Conservation (phyloP, 2,329 filamentous ascomycete genomes). For the Sclerotinia minor region DNA sequence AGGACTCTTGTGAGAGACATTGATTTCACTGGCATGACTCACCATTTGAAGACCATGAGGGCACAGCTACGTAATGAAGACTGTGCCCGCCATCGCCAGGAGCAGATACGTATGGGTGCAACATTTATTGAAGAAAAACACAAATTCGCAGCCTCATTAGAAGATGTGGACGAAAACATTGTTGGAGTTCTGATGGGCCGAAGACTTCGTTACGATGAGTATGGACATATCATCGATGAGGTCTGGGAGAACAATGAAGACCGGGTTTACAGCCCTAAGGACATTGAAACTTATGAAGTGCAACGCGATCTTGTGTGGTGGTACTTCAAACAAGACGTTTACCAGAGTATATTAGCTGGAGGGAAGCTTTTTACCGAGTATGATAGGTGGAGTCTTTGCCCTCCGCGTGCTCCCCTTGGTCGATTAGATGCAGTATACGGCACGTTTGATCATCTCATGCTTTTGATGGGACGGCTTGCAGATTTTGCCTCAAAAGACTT, state of each 20-base stretch:
- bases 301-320: conserved; percentile 91
- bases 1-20: conserved; percentile 81
- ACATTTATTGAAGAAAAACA: conserved; percentile 28
- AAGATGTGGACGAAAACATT: conserved; percentile 56
- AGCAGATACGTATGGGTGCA: conserved; percentile 17
- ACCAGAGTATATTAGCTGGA: conserved; percentile 85
- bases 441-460: conserved; percentile 81
- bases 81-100: conserved; percentile 23
- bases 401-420: conserved; percentile 78
- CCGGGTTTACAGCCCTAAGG: conserved; percentile 46
- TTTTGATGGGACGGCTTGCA: conserved; percentile 76
- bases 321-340: conserved; percentile 92
- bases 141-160: conserved; percentile 37
- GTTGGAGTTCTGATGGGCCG: conserved; percentile 59
- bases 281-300: conserved; percentile 78
- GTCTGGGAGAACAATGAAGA: conserved; percentile 22
- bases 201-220: conserved; percentile 57
- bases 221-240: conserved; percentile 48
- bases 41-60: conserved; percentile 65
- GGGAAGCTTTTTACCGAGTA: conserved; percentile 79
- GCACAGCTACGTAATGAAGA: conserved; percentile 41
- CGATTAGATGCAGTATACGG: conserved; percentile 77
- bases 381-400: conserved; percentile 79
- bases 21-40: conserved; percentile 72
- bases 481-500: conserved; percentile 78